Percentiles rank a stretch among this genome's conserved stretches.
phyloP scores from a whole-genome alignment of 345 rosid species.

The Lumnitzera racemosa region DNA sequence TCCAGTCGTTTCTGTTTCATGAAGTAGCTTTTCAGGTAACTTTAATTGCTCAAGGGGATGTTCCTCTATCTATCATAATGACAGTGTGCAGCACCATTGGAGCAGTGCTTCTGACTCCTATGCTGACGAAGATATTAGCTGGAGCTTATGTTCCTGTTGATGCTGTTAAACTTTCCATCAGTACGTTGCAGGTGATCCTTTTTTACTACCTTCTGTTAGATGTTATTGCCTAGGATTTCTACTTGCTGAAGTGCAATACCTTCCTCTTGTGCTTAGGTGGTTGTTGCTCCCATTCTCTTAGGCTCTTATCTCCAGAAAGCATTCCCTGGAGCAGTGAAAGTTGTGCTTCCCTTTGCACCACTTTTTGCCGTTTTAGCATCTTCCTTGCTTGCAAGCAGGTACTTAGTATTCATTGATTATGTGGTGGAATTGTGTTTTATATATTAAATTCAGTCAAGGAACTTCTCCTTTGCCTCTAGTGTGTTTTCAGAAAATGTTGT shows the following conservation, averaged over 20 bases:
- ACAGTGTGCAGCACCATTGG: conserved; percentile 57
- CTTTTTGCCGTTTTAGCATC: conserved; percentile 49
- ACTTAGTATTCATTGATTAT: conserved; percentile 3
- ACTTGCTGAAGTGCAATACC: neutral
- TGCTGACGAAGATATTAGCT: conserved; percentile 43
- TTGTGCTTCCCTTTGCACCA: conserved; percentile 46
- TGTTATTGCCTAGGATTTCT: neutral
- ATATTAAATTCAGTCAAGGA: neutral
- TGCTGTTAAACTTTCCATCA: conserved; percentile 49
- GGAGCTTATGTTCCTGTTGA: conserved; percentile 67
- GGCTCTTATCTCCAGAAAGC: conserved; percentile 47
- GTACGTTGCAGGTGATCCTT: conserved; percentile 48
- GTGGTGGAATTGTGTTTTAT: neutral
- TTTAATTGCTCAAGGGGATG: conserved; percentile 62
- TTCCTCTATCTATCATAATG: conserved; percentile 54
- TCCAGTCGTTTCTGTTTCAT: conserved; percentile 21
- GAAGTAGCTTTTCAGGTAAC: conserved; percentile 56
- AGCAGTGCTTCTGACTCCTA: conserved; percentile 56
- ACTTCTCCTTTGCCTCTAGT: conserved; percentile 17
- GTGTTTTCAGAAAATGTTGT: conserved; percentile 55
- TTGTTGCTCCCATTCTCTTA: conserved; percentile 50
- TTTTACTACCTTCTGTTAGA: neutral
- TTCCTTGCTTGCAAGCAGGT: conserved; percentile 68
- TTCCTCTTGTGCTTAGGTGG: conserved; percentile 31
- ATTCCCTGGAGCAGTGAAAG: conserved; percentile 43